Evolutionary conservation across 106 monocot genomes (phyloP).

Genomic region (Triglochin maritima): DNA sequence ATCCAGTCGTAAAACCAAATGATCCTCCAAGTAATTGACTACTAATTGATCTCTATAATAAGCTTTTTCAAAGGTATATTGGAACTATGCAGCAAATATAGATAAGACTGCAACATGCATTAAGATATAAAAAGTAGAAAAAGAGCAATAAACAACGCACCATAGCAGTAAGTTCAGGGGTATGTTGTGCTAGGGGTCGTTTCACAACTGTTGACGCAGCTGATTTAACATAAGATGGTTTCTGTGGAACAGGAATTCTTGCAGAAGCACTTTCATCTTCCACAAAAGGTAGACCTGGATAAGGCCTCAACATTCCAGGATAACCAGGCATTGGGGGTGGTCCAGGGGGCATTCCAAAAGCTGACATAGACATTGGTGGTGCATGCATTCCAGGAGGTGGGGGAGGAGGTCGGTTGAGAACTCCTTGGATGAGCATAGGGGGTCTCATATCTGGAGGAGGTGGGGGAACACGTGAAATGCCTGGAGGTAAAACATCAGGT

Average conservation of each 20-base stretch:
- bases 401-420: slow-evolving; percentile 37
- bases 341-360: slow-evolving; percentile 40
- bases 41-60: too few relatives aligned
- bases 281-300: slow-evolving; percentile 22
- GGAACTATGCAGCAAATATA: too few relatives aligned
- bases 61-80: too few relatives aligned
- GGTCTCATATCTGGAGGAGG: slow-evolving; percentile 56
- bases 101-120: too few relatives aligned
- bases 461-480: slow-evolving; percentile 44
- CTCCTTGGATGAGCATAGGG: slow-evolving; percentile 29
- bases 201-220: slow-evolving; percentile 98
- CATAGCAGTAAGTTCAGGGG: slow-evolving; percentile 89
- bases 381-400: slow-evolving; percentile 47
- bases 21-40: too few relatives aligned
- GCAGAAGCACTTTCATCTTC: slow-evolving; percentile 29
- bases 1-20: too few relatives aligned
- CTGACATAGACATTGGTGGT: slow-evolving; percentile 28
- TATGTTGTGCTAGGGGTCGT: slow-evolving; percentile 93
- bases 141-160: slow-evolving; percentile 24
- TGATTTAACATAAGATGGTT: slow-evolving; percentile 95
- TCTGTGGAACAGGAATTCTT: slow-evolving; percentile 40
- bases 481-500: slow-evolving; percentile 61
- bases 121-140: too few relatives aligned
- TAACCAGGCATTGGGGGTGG: slow-evolving; percentile 22
- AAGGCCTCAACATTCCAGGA: slow-evolving; percentile 10